Evolutionary conservation across 2,329 filamentous ascomycete species (phyloP), one percentile per base, ranked within the genome.

Genomic region (Fonsecaea erecta): DNA sequence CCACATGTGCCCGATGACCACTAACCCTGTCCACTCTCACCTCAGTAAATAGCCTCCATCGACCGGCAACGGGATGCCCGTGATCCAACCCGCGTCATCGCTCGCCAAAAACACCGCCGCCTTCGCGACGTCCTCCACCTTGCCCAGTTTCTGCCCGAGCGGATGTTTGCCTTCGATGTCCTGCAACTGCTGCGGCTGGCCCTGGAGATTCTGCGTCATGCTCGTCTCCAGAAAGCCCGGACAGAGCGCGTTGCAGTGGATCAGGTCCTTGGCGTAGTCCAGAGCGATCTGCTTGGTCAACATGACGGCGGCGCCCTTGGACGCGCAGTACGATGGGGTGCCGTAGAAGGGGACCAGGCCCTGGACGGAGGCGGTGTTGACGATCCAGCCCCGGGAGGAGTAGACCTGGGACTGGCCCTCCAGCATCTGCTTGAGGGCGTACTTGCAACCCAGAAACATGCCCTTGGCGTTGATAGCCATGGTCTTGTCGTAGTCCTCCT

Each of bases 401-500:
- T 66, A 60, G 3, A 62, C 11, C 43, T 66, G 26, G 1, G 58
- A n/a, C 48, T 71, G 64, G 7, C 62, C 63, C 18, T 70, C 68
- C 18, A 71, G 56, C 65, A 71, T 71, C 35, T 71, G 69, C 35
- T 64, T 66, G 35, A 97, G 88, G 6, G 93, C 92, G 77, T 97
- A 92, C 84, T 97, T 97, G 85, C 88, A 90, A 66, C 93, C 93
- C 76, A 87, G 97, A 92, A 93, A 97, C 24, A 97, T 92, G 53
- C 93, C 93, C 86, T 97, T 97, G 77, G 96, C 92, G 79, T 97
- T 97, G 83, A 97, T 95, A 76, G 87, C 88, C 68, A 96, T 92
- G 2, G 93, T 97, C 70, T 95, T 81, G 74, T 97, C 92, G 92
- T 92, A 97, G 81, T 97, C 93, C 73, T 87, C 88, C 81, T 97